phyloP scores from a whole-genome alignment of 148 eudicot genomes.

The Limonium bicolor region DNA sequence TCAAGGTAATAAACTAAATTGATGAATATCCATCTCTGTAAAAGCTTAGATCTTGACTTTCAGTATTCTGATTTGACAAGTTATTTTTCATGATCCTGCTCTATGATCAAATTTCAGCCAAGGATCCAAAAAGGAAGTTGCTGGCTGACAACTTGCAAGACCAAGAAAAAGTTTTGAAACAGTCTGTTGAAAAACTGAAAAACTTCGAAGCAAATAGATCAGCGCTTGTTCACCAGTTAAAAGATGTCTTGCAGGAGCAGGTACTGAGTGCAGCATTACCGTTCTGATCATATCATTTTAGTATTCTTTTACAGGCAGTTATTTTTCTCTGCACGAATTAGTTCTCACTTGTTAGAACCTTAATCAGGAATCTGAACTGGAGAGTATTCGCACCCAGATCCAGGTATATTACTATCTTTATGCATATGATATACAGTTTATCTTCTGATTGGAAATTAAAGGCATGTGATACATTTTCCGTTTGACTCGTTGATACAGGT shows the following conservation, averaged over 20 bases:
- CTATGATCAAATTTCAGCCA: slow-evolving; percentile 43
- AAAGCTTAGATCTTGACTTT: too few relatives aligned
- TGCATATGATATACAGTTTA: neutral
- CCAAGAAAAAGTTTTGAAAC: slow-evolving; percentile 55
- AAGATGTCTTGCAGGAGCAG: slow-evolving; percentile 80
- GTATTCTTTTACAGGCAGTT: neutral
- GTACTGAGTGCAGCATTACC: slow-evolving; percentile 16
- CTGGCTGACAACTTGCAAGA: slow-evolving; percentile 68
- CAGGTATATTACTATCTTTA: slow-evolving; percentile 31
- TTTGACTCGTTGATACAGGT: slow-evolving; percentile 30
- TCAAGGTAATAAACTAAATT: slow-evolving; percentile 49
- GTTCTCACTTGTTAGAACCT: neutral
- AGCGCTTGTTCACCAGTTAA: slow-evolving; percentile 58
- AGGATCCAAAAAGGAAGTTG: slow-evolving; percentile 66
- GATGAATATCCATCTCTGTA: too few relatives aligned
- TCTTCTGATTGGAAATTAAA: neutral
- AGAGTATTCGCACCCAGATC: slow-evolving; percentile 74
- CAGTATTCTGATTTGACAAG: too few relatives aligned
- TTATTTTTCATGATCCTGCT: too few relatives aligned
- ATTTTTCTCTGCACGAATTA: neutral
- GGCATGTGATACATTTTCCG: neutral
- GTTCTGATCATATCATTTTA: too few relatives aligned
- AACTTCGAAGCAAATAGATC: slow-evolving; percentile 68
- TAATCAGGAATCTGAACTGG: slow-evolving; percentile 88
- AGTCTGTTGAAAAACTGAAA: slow-evolving; percentile 71